phyloP scores from a whole-genome alignment of 83 land plant genomes.

The Isoetes engelmannii region DNA sequence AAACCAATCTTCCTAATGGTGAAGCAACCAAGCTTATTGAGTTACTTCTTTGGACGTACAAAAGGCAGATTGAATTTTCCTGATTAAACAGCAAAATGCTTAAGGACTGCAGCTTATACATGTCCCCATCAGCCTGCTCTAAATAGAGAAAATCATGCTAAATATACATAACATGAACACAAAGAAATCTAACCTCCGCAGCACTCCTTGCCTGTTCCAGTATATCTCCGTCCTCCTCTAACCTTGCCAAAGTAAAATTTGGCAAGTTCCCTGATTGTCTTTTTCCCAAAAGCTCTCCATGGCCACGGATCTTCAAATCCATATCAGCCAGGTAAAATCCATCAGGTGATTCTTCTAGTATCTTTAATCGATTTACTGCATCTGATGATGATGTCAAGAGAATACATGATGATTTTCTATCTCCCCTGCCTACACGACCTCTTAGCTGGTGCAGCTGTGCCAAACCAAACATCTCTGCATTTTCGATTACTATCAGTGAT shows the following conservation, averaged over 20 bases:
- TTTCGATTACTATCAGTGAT: slow-evolving; percentile 91
- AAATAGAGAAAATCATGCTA: too few species aligned
- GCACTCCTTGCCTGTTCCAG: slow-evolving; percentile 73
- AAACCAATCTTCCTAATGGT: too few species aligned
- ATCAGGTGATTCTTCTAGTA: slow-evolving; percentile 68
- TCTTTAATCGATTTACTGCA: slow-evolving; percentile 53
- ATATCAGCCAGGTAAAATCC: slow-evolving; percentile 80
- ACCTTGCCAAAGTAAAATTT: slow-evolving; percentile 79
- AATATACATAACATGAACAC: too few species aligned
- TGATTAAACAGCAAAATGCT: too few species aligned
- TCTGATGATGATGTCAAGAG: slow-evolving; percentile 47
- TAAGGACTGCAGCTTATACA: too few species aligned
- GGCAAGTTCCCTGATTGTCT: slow-evolving; percentile 88
- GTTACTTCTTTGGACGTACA: too few species aligned
- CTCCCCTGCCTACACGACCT: slow-evolving; percentile 94
- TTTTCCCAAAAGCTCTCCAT: slow-evolving; percentile 88
- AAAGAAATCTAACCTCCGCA: slow-evolving; percentile 48
- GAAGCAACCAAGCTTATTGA: too few species aligned
- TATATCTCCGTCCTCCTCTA: slow-evolving; percentile 78
- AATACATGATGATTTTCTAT: slow-evolving; percentile 63
- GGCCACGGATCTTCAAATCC: slow-evolving; percentile 77
- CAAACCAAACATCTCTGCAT: slow-evolving; percentile 90
- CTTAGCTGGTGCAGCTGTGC: slow-evolving; percentile 95
- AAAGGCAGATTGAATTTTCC: too few species aligned
- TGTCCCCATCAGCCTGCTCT: too few species aligned